Base-by-base conservation (phyloP, 179 eudicot genomes). In the Drosera spatulata region DNA sequence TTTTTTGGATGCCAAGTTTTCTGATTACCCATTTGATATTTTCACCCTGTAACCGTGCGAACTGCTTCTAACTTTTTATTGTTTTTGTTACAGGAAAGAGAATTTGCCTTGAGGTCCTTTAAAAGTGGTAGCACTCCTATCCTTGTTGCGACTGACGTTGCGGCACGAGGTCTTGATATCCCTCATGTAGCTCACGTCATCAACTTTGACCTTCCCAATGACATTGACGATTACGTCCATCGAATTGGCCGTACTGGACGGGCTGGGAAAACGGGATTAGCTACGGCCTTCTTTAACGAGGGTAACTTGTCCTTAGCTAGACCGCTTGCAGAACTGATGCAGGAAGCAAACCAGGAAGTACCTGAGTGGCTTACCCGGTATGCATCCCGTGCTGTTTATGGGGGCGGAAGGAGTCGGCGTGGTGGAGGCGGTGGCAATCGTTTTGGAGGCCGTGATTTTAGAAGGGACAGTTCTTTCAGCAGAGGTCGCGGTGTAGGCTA, bases 231-330 rank as follows among this genome's bases (percentile, higher is more conserved):
- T 71, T 91, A 91, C 37, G 98, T 91, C 57, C 98, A 91, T 67
- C 96, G 98, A 8, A 91, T 89, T 2, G 98, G 98, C 14, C 82
- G 99, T 48, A 93, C 99, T 9, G 99, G 99, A 14, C 80, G 99
- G 62, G 99, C 99, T 22, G 99, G 99, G n/a, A 93, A 93, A 67
- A 49, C 86, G 5, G 99, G 99, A 53, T 56, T 93, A 55, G 99
- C 99, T 5, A 93, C 99, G 15, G 99, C 99, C 50, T 93, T 93
- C 73, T 93, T 93, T 58, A 93, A 93, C 40, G 93, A 86, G 53
- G 87, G 85, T 50, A 89, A 89, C 68, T 37, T 78, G 69, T 78
- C 88, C 0, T 7, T 93, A 74, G 89, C 99, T 3, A 80, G 84
- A 66, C 56, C 95, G 33, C 57, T 93, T 58, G 77, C 95, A 44